Evolutionary conservation across 352 stramenopile species (phyloP).

Genomic region (Globisporangium acanthophoron): DNA sequence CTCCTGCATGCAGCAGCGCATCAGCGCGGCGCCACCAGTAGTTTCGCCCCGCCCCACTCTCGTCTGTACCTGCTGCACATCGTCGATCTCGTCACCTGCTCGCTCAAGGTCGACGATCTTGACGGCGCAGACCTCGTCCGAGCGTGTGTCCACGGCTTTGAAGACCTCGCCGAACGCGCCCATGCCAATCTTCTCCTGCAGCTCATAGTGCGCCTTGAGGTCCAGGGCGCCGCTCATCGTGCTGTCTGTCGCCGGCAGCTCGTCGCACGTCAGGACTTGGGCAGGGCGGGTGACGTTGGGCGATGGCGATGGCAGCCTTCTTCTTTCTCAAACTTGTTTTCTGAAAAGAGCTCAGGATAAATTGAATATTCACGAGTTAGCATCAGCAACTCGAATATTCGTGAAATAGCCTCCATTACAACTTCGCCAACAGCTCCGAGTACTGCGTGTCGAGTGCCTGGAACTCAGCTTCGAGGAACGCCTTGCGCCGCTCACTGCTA

Average conservation of each 20-base stretch:
- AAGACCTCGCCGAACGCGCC: constrained; percentile 82
- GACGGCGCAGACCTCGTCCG: constrained; percentile 66
- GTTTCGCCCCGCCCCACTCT: too few relatives aligned
- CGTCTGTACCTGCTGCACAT: constrained; percentile 64
- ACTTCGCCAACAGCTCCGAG: constrained; percentile 28
- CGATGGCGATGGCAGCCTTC: neutral
- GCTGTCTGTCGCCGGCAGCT: neutral
- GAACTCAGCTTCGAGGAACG: constrained; percentile 70
- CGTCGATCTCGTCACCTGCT: constrained; percentile 81
- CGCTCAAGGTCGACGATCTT: constrained; percentile 86
- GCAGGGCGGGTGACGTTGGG: too few relatives aligned
- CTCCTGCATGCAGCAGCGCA: constrained; percentile 38
- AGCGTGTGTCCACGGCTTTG: constrained; percentile 63
- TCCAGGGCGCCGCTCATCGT: constrained; percentile 47
- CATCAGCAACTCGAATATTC: neutral
- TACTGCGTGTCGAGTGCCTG: constrained; percentile 47
- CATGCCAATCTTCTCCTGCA: constrained; percentile 76
- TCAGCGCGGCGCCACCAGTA: neutral
- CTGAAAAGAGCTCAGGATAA: neutral
- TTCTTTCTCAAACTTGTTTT: neutral
- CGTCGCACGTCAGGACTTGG: too few relatives aligned
- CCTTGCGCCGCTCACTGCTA: constrained; percentile 62
- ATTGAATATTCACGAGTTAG: neutral
- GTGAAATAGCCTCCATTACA: neutral
- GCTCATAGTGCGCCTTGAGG: constrained; percentile 58